Evolutionary conservation across 2,329 filamentous ascomycete species (phyloP).

Genomic region (Penicillium brasilianum): DNA sequence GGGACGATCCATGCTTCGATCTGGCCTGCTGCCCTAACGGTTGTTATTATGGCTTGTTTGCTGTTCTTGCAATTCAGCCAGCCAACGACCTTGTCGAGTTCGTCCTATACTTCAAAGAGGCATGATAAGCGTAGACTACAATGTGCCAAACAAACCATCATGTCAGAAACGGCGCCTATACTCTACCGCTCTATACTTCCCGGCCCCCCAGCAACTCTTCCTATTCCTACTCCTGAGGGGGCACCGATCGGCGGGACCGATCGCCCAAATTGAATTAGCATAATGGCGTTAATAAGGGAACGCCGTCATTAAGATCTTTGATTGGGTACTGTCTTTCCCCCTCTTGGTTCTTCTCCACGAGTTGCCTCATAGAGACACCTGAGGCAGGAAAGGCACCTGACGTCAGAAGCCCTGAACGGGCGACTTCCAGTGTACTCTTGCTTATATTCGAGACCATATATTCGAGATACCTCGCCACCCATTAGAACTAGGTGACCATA

Average conservation of each 20-base stretch:
- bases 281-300: constrained; percentile 3
- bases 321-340: background rate
- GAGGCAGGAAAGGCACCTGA: constrained; percentile 21
- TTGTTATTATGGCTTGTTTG: background rate
- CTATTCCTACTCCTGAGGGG: background rate
- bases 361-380: constrained; percentile 4
- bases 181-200: too few relatives aligned
- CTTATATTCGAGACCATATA: background rate
- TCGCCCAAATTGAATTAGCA: background rate
- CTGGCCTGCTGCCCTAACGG: background rate
- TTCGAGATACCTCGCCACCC: background rate
- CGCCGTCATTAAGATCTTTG: too few relatives aligned
- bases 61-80: background rate
- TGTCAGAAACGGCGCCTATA: background rate
- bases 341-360: background rate
- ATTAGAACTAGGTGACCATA: too few relatives aligned
- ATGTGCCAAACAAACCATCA: background rate
- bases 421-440: too few relatives aligned
- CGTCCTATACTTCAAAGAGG: background rate
- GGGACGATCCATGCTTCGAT: constrained; percentile 26
- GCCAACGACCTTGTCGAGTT: background rate
- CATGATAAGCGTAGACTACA: background rate
- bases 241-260: background rate
- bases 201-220: background rate
- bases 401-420: constrained; percentile 23